A percentile compares a stretch with the other conserved stretches of the same genome.
phyloP scores from a whole-genome alignment of 2,329 filamentous ascomycete genomes.

The Aspergillus bombycis region DNA sequence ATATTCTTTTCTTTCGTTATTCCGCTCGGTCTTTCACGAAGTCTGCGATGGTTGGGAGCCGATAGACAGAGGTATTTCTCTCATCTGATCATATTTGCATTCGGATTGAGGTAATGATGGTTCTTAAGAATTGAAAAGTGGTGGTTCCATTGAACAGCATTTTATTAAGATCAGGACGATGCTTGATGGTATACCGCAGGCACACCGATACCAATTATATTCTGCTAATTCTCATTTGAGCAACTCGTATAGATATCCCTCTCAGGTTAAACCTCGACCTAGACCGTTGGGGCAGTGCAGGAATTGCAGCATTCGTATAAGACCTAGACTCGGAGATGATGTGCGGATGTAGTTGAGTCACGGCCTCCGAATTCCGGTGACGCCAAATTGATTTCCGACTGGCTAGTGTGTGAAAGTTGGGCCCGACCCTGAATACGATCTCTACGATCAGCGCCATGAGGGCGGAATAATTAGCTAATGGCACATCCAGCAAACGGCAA shows the following conservation, averaged over 20 bases:
- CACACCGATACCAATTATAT: background rate
- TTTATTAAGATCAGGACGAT: too few relatives aligned
- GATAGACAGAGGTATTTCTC: background rate
- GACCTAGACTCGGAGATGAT: background rate
- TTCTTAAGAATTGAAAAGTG: background rate
- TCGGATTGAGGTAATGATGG: background rate
- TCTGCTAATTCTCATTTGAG: background rate
- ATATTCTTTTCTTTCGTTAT: too few relatives aligned
- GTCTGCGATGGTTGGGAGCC: background rate
- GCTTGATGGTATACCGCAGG: too few relatives aligned
- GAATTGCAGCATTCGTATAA: background rate
- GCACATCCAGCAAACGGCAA: background rate
- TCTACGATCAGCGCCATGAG: too few relatives aligned
- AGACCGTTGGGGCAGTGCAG: background rate
- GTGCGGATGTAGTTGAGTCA: too few relatives aligned
- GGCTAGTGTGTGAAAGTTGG: too few relatives aligned
- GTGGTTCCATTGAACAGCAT: too few relatives aligned
- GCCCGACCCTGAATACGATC: too few relatives aligned
- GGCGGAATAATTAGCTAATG: background rate
- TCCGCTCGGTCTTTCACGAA: background rate
- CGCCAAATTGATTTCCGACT: too few relatives aligned
- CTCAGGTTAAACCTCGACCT: too few relatives aligned
- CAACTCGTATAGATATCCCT: too few relatives aligned
- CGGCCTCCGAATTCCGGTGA: too few relatives aligned
- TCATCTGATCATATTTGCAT: background rate